Base-by-base conservation (phyloP, 2,329 filamentous ascomycete genomes). In the Neonectria neomacrospora region DNA sequence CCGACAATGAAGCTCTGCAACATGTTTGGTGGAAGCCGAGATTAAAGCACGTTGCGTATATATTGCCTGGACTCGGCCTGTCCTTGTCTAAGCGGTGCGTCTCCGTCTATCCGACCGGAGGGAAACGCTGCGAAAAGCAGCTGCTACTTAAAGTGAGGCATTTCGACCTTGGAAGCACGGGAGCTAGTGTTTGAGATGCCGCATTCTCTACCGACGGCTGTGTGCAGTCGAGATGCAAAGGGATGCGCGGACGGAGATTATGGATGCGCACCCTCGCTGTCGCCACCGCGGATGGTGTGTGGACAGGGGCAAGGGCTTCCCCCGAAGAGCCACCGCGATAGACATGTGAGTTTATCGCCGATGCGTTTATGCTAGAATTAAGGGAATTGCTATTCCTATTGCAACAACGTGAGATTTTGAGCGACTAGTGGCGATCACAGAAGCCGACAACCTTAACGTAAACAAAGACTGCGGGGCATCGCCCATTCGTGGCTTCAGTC, bases 401-500 rank as follows among this genome's bases (percentile, higher is more conserved):
- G 26, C 47, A 54, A 37, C 7, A 23, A n/a, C 16, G 18, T 28
- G 51, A 47, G 47, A 44, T 55, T 30, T 23, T n/a, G 20, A 7
- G n/a, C 20, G n/a, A 16, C 28, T 12, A 22, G 26, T 22, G 58
- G 12, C 28, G 45, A 47, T 61, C 53, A 39, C 22, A 23, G 22
- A 47, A n/a, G 10, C 44, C 18, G 52, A 37, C 50, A 50, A 62
- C 54, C 54, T 62, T 62, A 62, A 54, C 48, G 8, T 9, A 16
- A 42, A 34, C 39, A 42, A 45, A 45, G 26, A 28, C 47, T 53
- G 54, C 18, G 39, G 48, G 48, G 22, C 41, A 9, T 18, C 3
- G n/a, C 20, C 28, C 5, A 51, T 28, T 44, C 20, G 37, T 26
- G n/a, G 59, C 58, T 62, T 62, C 59, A 62, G 58, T 37, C 58